These are phyloP conservation scores for Eragrostis nindensis DNA, from an alignment of 176 grass and related monocot genomes.

Conservation along the genomic window DNA sequence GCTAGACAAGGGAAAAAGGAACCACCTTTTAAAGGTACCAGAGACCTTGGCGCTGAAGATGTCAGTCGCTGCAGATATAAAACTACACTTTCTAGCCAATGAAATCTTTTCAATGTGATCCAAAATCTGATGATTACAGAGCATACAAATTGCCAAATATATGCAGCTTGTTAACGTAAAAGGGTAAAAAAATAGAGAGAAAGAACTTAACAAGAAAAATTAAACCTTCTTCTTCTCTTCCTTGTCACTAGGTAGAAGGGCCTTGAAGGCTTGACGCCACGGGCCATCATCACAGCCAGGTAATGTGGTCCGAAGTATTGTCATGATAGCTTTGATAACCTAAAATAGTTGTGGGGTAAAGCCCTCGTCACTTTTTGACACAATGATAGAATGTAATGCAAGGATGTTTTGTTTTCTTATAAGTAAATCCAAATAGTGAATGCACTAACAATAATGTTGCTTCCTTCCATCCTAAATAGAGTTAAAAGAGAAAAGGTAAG, in stretches of 20 bases:
- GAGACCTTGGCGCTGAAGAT: conserved; percentile 94
- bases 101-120: conserved; percentile 91
- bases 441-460: not conserved
- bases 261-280: conserved; percentile 86
- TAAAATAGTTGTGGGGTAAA: conserved; percentile 44
- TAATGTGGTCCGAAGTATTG: conserved; percentile 83
- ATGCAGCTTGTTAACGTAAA: conserved; percentile 20
- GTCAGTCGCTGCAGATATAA: conserved; percentile 68
- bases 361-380: conserved; percentile 21
- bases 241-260: conserved; percentile 79
- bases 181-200: not conserved
- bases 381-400: conserved; percentile 4
- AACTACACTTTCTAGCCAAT: conserved; percentile 80
- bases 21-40: conserved; percentile 99
- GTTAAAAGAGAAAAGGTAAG: conserved; percentile 13
- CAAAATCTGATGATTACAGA: conserved; percentile 66
- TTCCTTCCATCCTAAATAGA: not conserved
- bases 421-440: not conserved
- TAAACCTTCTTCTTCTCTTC: conserved; percentile 94
- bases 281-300: conserved; percentile 72
- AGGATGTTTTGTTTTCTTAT: not conserved
- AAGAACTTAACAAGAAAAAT: conserved; percentile 28
- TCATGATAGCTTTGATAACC: conserved; percentile 90
- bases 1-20: conserved; percentile 24
- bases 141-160: conserved; percentile 31